A percentile compares a stretch with the other conserved stretches of the same genome.
phyloP scores from a whole-genome alignment of 768 basidiomycete species.

The Scleroderma citrinum region DNA sequence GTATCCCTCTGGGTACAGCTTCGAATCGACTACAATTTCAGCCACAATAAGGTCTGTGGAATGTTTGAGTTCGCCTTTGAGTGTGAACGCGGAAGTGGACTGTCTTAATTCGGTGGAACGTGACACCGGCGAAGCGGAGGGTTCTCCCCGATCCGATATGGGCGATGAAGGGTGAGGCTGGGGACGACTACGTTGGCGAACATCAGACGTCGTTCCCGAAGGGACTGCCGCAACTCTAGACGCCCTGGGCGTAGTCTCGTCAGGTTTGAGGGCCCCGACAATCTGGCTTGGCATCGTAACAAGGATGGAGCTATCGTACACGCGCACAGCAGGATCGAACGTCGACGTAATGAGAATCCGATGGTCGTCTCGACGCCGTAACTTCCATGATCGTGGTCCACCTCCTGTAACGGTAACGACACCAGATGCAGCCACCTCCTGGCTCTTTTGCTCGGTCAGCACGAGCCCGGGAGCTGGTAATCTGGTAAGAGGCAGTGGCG shows the following conservation, averaged over 20 bases:
- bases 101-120: slow-evolving; percentile 29
- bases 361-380: slow-evolving; percentile 54
- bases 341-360: slow-evolving; percentile 51
- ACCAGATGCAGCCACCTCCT: slow-evolving; percentile 29
- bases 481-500: slow-evolving; percentile 62
- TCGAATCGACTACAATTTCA: slow-evolving; percentile 78
- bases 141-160: slow-evolving; percentile 11
- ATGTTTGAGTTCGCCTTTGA: slow-evolving; percentile 54
- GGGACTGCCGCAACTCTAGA: slow-evolving; percentile 33
- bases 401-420: slow-evolving; percentile 16
- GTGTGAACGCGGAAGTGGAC: slow-evolving; percentile 51
- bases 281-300: slow-evolving; percentile 30
- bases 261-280: slow-evolving; percentile 14
- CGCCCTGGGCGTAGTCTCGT: slow-evolving; percentile 37
- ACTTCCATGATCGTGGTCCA: slow-evolving; percentile 45
- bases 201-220: slow-evolving; percentile 11
- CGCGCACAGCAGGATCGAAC: slow-evolving; percentile 44
- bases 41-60: slow-evolving; percentile 68
- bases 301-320: slow-evolving; percentile 48
- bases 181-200: slow-evolving; percentile 4
- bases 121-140: slow-evolving; percentile 24
- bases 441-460: slow-evolving; percentile 45
- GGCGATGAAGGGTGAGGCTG: slow-evolving; percentile 22
- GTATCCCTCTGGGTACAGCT: slow-evolving; percentile 76
- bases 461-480: slow-evolving; percentile 62